Evolutionary conservation across 2,329 filamentous ascomycete species (phyloP).

Genomic region (Alternaria novae-zelandiae): DNA sequence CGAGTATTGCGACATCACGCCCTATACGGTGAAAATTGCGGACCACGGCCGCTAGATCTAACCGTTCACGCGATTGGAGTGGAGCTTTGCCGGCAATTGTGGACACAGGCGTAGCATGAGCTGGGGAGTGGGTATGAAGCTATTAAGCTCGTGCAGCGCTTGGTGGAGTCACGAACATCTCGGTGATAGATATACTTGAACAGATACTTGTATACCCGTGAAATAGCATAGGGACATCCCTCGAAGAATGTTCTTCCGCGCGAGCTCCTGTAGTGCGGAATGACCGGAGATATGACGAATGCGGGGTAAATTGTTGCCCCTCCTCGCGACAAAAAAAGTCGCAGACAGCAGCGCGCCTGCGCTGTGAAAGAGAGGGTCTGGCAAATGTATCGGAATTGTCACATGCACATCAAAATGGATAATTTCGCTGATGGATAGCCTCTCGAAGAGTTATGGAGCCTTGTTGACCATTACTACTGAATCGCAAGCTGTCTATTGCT

Average conservation of each 20-base stretch:
- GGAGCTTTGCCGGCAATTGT: constrained; percentile 12
- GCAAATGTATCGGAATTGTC: not conserved
- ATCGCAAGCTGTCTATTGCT: constrained; percentile 9
- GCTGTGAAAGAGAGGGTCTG: not conserved
- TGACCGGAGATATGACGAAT: constrained; percentile 7
- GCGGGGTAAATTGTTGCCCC: constrained; percentile 13
- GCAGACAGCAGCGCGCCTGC: not conserved
- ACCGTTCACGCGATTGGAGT: constrained; percentile 10
- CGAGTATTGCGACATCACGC: constrained; percentile 21
- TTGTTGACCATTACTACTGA: not conserved
- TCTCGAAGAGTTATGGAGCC: not conserved
- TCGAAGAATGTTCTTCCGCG: not conserved
- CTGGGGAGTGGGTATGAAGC: constrained; percentile 1
- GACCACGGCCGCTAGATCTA: constrained; percentile 6
- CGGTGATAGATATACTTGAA: not conserved
- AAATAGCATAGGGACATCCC: not conserved
- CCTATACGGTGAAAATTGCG: constrained; percentile 9
- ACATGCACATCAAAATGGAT: not conserved
- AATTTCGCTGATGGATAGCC: constrained; percentile 6
- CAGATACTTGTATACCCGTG: not conserved
- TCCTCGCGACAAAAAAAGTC: constrained; percentile 12
- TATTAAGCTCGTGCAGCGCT: not conserved
- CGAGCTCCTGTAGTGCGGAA: not conserved
- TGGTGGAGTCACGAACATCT: not conserved
- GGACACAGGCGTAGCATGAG: not conserved